These are phyloP conservation scores for Fonsecaea erecta DNA, from an alignment of 2,329 filamentous ascomycete genomes.

Conservation along the genomic window DNA sequence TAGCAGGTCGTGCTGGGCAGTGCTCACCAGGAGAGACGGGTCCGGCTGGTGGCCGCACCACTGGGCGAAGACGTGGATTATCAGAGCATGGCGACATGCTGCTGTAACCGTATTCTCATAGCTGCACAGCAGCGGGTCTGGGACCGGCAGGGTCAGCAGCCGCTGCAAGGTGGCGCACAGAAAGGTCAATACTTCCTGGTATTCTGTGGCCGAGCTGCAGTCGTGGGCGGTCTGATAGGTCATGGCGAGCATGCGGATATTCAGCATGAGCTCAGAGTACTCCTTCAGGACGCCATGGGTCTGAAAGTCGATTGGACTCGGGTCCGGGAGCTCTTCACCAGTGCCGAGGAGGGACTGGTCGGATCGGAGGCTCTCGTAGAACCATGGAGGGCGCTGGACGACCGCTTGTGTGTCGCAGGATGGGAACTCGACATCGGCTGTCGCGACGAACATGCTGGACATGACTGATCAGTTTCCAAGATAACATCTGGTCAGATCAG, in stretches of 20 bases:
- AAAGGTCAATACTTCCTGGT: constrained; percentile 18
- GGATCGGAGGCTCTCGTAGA: constrained; percentile 13
- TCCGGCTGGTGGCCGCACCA: constrained; percentile 20
- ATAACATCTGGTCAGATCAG: not conserved
- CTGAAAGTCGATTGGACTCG: constrained; percentile 13
- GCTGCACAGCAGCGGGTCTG: constrained; percentile 4
- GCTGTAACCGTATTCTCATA: constrained; percentile 14
- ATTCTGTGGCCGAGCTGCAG: constrained; percentile 14
- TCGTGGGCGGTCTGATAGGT: constrained; percentile 20
- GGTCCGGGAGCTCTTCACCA: constrained; percentile 6
- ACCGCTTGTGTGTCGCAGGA: constrained; percentile 4
- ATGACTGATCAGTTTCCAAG: not conserved
- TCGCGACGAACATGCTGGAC: constrained; percentile 13
- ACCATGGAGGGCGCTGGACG: constrained; percentile 15
- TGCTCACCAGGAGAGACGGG: constrained; percentile 18
- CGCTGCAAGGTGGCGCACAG: constrained; percentile 18
- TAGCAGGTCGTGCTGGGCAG: constrained; percentile 14
- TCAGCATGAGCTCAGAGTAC: constrained; percentile 19
- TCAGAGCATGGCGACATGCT: constrained; percentile 17
- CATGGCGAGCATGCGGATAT: constrained; percentile 16
- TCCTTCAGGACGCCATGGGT: constrained; percentile 10
- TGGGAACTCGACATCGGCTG: constrained; percentile 16
- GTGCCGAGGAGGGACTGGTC: not conserved
- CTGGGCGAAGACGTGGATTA: constrained; percentile 19
- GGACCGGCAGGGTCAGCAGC: constrained; percentile 15